Base-by-base conservation (phyloP, 495 filamentous ascomycete species). In the Neurospora sp. region DNA sequence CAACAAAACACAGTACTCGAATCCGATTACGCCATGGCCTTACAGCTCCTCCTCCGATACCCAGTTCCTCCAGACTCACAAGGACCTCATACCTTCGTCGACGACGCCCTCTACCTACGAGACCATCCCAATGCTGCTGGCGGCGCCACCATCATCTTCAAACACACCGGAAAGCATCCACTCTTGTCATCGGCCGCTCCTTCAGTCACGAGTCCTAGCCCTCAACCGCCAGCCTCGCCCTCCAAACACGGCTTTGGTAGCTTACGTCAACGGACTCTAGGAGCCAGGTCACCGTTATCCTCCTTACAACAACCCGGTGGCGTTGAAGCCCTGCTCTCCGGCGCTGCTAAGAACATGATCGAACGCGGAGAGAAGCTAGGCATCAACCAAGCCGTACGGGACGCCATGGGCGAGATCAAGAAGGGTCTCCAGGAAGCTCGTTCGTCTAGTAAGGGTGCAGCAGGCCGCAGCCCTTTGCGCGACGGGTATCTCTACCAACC, bases 301-400 rank as follows among this genome's bases (percentile, higher is more conserved):
- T 88, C 89, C 2, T 79, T 90, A 71, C 82, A 93, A 78, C 84
- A 89, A 76, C 83, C 90, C 78, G 86, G 88, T 73, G 85, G 88
- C 5, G 85, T 98, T 18, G 95, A 98, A 80, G 84, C 87, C 0
- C 79, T 99, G 2, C 85, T 99, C 41, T 93, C 95, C 77, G 93
- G 94, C 46, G 94, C 96, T 14, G 94, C 95, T 5, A 91, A 91
- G 77, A 91, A 90, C 46, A 90, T 98, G 18, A 89, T 97, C 72
- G 90, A 92, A 69, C 89, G 91, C 10, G 90, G 95, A 49, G 95
- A 97, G 78, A 89, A 90, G 72, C 93, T 95, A 81, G 94, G 95
- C 4, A 91, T 98, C 39, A 94, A 94, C 75, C 93, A 94, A 81
- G 94, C 93, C 12, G 91, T 99, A 12, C 90, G 95, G 23, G 94